These are phyloP conservation scores for Phytophthora agathidicida DNA, from an alignment of 352 stramenopile genomes.

Conservation along the genomic window DNA sequence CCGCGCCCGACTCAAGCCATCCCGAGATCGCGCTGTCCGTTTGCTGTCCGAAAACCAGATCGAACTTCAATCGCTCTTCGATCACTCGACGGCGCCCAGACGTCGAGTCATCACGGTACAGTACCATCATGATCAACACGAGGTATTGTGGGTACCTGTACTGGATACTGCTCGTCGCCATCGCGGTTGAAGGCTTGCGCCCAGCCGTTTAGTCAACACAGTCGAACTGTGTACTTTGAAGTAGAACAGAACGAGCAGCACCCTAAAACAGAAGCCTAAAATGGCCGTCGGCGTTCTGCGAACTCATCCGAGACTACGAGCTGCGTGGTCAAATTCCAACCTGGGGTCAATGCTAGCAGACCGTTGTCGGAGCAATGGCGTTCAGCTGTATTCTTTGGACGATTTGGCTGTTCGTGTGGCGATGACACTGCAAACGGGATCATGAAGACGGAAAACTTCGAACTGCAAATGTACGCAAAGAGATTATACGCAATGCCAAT, in stretches of 20 bases:
- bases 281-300: too few relatives aligned
- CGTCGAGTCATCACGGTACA: slow-evolving; percentile 3
- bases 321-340: too few relatives aligned
- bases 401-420: slow-evolving; percentile 27
- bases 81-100: background rate
- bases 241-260: too few relatives aligned
- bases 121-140: background rate
- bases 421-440: slow-evolving; percentile 23
- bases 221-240: too few relatives aligned
- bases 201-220: too few relatives aligned
- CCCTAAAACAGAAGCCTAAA: too few relatives aligned
- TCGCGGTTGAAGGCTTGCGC: too few relatives aligned
- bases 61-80: slow-evolving; percentile 2
- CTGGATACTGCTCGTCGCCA: background rate
- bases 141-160: slow-evolving; percentile 8
- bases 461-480: background rate
- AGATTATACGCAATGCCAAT: background rate
- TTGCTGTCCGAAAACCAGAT: slow-evolving; percentile 12
- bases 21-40: background rate
- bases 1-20: slow-evolving; percentile 7
- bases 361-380: slow-evolving; percentile 4
- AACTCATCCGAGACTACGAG: too few relatives aligned
- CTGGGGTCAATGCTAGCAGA: background rate
- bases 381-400: slow-evolving; percentile 19
- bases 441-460: slow-evolving; percentile 29